These are phyloP conservation scores for Ceratocystis cacaofunesta DNA, from an alignment of 2,329 filamentous ascomycete genomes.

Conservation along the genomic window DNA sequence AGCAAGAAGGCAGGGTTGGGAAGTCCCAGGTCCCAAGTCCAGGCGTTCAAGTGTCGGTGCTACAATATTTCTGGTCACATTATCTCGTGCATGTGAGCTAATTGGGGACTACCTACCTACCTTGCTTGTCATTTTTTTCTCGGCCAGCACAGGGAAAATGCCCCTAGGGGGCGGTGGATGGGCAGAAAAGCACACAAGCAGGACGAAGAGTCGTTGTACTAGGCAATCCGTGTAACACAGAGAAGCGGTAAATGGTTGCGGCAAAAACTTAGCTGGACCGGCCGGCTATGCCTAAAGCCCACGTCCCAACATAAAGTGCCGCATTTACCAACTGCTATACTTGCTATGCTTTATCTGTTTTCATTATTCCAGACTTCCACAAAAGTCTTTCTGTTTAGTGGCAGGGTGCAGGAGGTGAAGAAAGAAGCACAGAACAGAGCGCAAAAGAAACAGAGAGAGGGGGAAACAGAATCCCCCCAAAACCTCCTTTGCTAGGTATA, in stretches of 20 bases:
- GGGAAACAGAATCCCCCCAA: neutral
- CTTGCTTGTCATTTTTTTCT: neutral
- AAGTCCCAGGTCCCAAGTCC: neutral
- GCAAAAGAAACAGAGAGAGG: neutral
- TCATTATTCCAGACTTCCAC: neutral
- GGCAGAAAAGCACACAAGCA: neutral
- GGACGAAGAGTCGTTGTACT: neutral
- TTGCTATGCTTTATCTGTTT: too few relatives aligned
- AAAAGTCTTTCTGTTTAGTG: neutral
- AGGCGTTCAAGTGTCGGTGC: neutral
- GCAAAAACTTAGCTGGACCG: neutral
- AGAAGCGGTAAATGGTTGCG: neutral
- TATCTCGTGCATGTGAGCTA: neutral
- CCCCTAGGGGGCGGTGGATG: neutral
- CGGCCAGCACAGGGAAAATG: neutral
- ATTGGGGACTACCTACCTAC: neutral
- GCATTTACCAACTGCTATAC: neutral
- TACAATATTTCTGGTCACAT: neutral
- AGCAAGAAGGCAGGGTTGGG: neutral
- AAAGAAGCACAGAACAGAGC: too few relatives aligned
- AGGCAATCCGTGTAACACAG: neutral
- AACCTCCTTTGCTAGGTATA: neutral
- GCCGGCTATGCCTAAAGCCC: neutral
- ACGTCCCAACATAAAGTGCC: neutral
- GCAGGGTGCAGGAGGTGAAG: neutral